phyloP scores from a whole-genome alignment of 2,329 filamentous ascomycete species.

The Neopestalotiopsis sp. region DNA sequence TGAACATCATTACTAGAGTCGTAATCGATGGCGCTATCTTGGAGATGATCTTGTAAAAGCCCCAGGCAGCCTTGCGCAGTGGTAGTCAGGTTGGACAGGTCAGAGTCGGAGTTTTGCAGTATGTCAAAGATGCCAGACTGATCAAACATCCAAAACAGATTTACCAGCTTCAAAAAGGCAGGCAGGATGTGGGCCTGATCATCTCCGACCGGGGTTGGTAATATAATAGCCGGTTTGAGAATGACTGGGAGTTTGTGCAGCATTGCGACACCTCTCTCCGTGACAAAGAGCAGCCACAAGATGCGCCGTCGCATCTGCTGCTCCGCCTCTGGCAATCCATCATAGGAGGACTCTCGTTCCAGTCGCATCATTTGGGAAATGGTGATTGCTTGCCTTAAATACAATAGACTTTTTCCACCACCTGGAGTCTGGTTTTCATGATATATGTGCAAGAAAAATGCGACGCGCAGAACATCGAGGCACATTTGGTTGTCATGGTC shows the following conservation, averaged over 20 bases:
- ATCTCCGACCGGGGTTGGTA: conserved; percentile 41
- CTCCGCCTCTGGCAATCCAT: conserved; percentile 39
- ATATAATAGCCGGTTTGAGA: conserved; percentile 44
- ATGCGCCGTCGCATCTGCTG: conserved; percentile 51
- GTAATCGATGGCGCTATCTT: conserved; percentile 43
- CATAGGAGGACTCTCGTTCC: conserved; percentile 48
- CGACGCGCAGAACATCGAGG: conserved; percentile 48
- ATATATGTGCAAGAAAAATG: conserved; percentile 58
- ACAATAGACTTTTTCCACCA: conserved; percentile 50
- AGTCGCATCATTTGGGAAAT: conserved; percentile 54
- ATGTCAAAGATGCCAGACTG: conserved; percentile 54
- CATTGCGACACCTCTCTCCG: conserved; percentile 54
- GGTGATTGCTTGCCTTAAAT: conserved; percentile 56
- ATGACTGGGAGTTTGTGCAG: conserved; percentile 54
- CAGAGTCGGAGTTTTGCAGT: conserved; percentile 42
- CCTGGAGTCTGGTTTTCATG: conserved; percentile 54
- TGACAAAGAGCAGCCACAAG: conserved; percentile 54
- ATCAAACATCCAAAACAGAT: conserved; percentile 56
- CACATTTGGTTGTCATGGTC: conserved; percentile 28
- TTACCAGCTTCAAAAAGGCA: conserved; percentile 53
- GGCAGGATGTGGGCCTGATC: conserved; percentile 50
- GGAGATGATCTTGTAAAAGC: conserved; percentile 46
- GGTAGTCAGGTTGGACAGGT: conserved; percentile 34
- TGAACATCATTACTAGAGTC: conserved; percentile 52
- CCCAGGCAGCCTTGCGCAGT: conserved; percentile 39